A percentile compares a stretch with the other conserved stretches of the same genome.
Evolutionary conservation across 768 basidiomycete species (phyloP).

Genomic region (Phlegmacium glaucopus): DNA sequence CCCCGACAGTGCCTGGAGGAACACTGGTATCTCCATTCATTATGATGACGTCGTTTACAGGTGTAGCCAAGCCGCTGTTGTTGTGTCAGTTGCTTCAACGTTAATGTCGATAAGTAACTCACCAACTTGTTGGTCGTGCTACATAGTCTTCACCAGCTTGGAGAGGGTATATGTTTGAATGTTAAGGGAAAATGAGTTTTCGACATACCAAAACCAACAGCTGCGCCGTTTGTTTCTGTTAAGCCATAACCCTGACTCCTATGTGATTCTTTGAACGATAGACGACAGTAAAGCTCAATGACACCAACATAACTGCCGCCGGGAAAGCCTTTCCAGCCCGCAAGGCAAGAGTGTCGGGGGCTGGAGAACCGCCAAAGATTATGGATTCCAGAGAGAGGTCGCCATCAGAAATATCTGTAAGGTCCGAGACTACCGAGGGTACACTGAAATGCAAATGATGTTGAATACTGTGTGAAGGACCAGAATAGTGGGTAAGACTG

Average conservation of each 20-base stretch:
- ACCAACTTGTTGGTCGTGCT: slow-evolving; percentile 44
- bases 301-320: slow-evolving; percentile 37
- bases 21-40: slow-evolving; percentile 35
- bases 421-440: slow-evolving; percentile 59
- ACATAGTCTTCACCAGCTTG: slow-evolving; percentile 51
- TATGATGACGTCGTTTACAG: slow-evolving; percentile 54
- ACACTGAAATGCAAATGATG: slow-evolving; percentile 32
- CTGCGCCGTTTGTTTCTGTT: slow-evolving; percentile 60
- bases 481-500: neutral
- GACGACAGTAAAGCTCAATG: neutral
- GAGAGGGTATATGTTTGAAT: neutral
- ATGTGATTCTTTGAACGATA: neutral
- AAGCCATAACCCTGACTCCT: slow-evolving; percentile 56
- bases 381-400: slow-evolving; percentile 44
- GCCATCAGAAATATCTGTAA: slow-evolving; percentile 44
- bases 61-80: slow-evolving; percentile 48
- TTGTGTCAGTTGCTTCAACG: neutral
- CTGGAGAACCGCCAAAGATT: slow-evolving; percentile 51
- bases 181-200: neutral
- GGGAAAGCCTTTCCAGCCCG: slow-evolving; percentile 46
- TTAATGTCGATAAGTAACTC: slow-evolving; percentile 13
- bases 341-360: slow-evolving; percentile 44
- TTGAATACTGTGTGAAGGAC: neutral
- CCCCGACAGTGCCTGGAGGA: slow-evolving; percentile 38
- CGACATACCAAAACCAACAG: slow-evolving; percentile 37